Evolutionary conservation across 495 filamentous ascomycete genomes (phyloP), one percentile per base, ranked within the genome.

Genomic region (Aspergillus leporis): DNA sequence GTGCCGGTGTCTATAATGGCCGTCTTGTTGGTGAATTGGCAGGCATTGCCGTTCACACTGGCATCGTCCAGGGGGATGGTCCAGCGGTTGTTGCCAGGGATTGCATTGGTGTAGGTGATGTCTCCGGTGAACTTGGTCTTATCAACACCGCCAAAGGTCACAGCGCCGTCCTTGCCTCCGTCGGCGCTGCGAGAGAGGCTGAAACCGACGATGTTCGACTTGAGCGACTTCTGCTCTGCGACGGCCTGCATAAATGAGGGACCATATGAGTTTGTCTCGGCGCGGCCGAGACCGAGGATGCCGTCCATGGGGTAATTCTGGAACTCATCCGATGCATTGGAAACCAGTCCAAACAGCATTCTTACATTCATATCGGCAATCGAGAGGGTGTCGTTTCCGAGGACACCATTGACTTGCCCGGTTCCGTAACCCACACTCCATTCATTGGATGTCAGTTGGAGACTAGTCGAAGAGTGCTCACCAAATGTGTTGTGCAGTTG

Each of bases 1-100:
- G 91, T 93, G 49, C 91, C 91, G 0, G 90, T 89, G 73, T 96
- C 91, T 62, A 96, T 85, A 65, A 89, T 87, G 14, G 87, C 87
- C 10, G 81, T 72, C 41, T 77, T 79, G 14, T 75, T 74, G 7
- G 62, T 72, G 46, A 91, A 70, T 10, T 72, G 70, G 30, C 80
- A 76, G 2, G 71, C 60, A 41, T 82, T 74, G 51, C 79, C 88
- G 61, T 85, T 79, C 46, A 87, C 80, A 13, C 78, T 76, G 41
- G 81, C 80, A 58, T 86, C 85, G 43, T 85, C 87, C 28, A 92
- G 58, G 0, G 83, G 72, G 55, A 96, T 87, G 38, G 84, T 80
- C 92, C 91, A 95, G 60, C 75, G 72, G 38, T 68, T 64, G 22
- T 66, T 46, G 56, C 74, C 60, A 53, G 63, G 46, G 56, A 71